A percentile compares a stretch with the other conserved stretches of the same genome.
These are phyloP conservation scores for Rhexocercosporidium sp. DNA, from an alignment of 2,329 filamentous ascomycete species.

Conservation along the genomic window DNA sequence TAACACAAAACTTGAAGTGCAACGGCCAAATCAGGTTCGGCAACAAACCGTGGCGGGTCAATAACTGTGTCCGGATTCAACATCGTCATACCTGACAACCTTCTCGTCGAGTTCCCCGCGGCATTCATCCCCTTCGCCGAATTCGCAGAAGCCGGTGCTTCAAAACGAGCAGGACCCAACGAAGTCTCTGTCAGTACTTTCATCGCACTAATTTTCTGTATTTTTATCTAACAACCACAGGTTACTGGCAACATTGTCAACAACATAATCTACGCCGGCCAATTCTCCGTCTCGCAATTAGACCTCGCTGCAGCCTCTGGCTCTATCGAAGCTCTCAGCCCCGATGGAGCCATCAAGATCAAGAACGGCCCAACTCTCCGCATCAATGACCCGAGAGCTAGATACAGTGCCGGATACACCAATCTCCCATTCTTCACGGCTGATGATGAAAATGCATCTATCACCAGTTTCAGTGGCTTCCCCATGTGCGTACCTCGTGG, in stretches of 20 bases:
- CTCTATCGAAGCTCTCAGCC: conserved; percentile 44
- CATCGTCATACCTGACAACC: conserved; percentile 54
- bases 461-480: conserved; percentile 55
- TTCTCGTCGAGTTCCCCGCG: conserved; percentile 55
- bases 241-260: conserved; percentile 48
- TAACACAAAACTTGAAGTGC: conserved; percentile 3
- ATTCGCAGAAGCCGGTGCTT: conserved; percentile 17
- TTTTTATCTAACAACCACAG: background rate
- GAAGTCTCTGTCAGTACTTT: conserved; percentile 30
- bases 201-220: background rate
- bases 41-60: conserved; percentile 50
- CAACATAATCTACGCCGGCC: conserved; percentile 45
- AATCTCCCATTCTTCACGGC: conserved; percentile 50
- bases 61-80: conserved; percentile 52
- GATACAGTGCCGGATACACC: conserved; percentile 48
- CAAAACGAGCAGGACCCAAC: conserved; percentile 24
- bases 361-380: conserved; percentile 45
- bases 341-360: conserved; percentile 45
- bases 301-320: conserved; percentile 45
- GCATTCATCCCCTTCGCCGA: conserved; percentile 49
- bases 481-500: conserved; percentile 57
- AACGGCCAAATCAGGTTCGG: conserved; percentile 14
- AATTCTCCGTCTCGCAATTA: conserved; percentile 46
- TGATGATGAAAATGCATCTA: conserved; percentile 54
- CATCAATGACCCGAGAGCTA: conserved; percentile 53